Conservation (phyloP, 805 yeast species). For the Sugiyamaella marilandica region DNA sequence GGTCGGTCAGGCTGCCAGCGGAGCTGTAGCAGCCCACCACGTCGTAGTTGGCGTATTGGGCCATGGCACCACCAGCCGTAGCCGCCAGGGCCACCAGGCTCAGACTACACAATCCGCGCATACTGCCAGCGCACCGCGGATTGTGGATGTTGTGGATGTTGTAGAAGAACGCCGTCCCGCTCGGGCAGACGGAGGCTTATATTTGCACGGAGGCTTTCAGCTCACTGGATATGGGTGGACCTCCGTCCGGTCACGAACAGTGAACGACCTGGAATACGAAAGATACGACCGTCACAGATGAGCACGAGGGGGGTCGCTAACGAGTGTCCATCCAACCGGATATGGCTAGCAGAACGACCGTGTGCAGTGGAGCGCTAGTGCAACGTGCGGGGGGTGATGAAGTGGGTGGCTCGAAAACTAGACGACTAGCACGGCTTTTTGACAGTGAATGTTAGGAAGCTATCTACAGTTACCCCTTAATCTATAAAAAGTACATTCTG, state of each 20-base stretch:
- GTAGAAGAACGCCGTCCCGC: background rate
- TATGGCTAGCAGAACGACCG: background rate
- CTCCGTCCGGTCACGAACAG: background rate
- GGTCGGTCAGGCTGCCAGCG: slow-evolving; percentile 11
- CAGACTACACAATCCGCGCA: background rate
- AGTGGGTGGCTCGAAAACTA: background rate
- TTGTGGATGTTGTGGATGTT: background rate
- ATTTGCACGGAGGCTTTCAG: background rate
- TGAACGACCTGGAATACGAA: background rate
- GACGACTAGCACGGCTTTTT: background rate
- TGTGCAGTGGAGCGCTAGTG: too few species aligned
- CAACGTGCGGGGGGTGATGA: too few species aligned
- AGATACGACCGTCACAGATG: too few species aligned
- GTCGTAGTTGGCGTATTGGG: slow-evolving; percentile 5
- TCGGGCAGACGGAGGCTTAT: background rate
- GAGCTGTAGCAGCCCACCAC: slow-evolving; percentile 18
- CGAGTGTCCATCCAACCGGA: background rate
- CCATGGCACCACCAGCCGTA: background rate
- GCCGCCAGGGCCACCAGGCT: slow-evolving; percentile 2
- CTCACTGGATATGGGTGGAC: slow-evolving; percentile 1
- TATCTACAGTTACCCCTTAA: background rate
- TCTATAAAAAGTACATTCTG: background rate
- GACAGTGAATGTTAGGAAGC: background rate
- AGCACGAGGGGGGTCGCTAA: background rate
- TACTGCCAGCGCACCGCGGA: background rate